Conservation (phyloP, 2,329 filamentous ascomycete species). For the Penicillium sp. region DNA sequence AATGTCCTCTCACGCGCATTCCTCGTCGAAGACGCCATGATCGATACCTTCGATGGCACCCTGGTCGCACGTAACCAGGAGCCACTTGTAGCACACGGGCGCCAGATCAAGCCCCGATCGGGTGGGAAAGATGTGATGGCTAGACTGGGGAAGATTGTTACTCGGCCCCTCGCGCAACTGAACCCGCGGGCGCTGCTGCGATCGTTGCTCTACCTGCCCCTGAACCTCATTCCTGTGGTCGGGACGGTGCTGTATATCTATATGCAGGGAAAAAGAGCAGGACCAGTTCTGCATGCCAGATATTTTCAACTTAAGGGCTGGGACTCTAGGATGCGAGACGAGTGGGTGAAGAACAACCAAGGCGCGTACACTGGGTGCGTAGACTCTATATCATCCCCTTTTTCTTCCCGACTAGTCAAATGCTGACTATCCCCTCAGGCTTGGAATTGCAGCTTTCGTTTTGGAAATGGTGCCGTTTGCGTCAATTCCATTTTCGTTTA, state of each 20-base stretch:
- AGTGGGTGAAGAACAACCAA: slow-evolving; percentile 68
- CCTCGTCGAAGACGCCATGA: slow-evolving; percentile 74
- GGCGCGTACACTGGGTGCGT: slow-evolving; percentile 79
- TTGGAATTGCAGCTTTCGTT: slow-evolving; percentile 75
- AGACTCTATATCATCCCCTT: not conserved
- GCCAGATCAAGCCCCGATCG: slow-evolving; percentile 61
- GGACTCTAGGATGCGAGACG: slow-evolving; percentile 61
- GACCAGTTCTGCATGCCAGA: slow-evolving; percentile 57
- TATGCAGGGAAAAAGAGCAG: slow-evolving; percentile 63
- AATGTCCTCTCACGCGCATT: slow-evolving; percentile 64
- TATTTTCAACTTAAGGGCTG: slow-evolving; percentile 93
- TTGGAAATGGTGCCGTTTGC: slow-evolving; percentile 81
- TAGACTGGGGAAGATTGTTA: slow-evolving; percentile 57
- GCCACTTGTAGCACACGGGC: slow-evolving; percentile 68
- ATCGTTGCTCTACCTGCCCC: slow-evolving; percentile 79
- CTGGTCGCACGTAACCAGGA: slow-evolving; percentile 55
- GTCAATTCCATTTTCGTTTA: slow-evolving; percentile 83
- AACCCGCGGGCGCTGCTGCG: slow-evolving; percentile 64
- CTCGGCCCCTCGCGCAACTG: slow-evolving; percentile 50
- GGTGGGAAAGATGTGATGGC: slow-evolving; percentile 50
- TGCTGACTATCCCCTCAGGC: slow-evolving; percentile 32
- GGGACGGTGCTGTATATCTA: slow-evolving; percentile 79
- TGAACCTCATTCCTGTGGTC: slow-evolving; percentile 90
- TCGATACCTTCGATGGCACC: slow-evolving; percentile 84
- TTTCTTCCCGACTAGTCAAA: not conserved